Percentiles rank a stretch among this genome's conserved stretches.
Evolutionary conservation across 1,284 basidiomycete genomes (phyloP).

Genomic region (Ceraceosorus bombacis): DNA sequence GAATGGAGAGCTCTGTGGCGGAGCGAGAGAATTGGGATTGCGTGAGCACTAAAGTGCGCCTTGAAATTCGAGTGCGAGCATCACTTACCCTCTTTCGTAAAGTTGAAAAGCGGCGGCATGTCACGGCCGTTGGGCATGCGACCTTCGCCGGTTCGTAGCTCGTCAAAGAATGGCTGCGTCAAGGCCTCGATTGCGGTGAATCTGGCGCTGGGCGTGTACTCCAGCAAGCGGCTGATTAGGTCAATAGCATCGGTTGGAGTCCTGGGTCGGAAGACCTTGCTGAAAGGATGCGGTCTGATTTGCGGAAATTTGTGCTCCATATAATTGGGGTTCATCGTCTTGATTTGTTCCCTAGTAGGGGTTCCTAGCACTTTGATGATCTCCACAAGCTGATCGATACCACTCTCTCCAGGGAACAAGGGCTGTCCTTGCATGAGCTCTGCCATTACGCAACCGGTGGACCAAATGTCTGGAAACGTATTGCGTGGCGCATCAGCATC

Average conservation of each 20-base stretch:
- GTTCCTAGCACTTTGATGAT: conserved; percentile 99
- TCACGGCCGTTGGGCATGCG: conserved; percentile 95
- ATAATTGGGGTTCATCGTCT: conserved; percentile 99
- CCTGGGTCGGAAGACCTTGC: conserved; percentile 91
- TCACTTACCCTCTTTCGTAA: conserved; percentile 80
- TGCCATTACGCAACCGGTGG: conserved; percentile 99
- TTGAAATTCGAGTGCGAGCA: not conserved
- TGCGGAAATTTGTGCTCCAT: conserved; percentile 99
- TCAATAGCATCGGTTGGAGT: conserved; percentile 94
- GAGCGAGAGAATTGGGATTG: not conserved
- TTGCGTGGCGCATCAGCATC: not conserved
- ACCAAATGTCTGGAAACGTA: conserved; percentile 73
- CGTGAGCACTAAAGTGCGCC: not conserved
- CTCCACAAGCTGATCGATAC: conserved; percentile 98
- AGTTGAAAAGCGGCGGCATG: conserved; percentile 88
- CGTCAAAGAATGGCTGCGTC: conserved; percentile 90
- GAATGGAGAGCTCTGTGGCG: conserved; percentile 75
- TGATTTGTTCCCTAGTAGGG: conserved; percentile 97
- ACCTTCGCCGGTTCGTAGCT: conserved; percentile 69
- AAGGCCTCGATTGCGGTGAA: conserved; percentile 80
- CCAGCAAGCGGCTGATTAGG: conserved; percentile 83
- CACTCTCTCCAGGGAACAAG: conserved; percentile 96
- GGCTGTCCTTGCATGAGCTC: conserved; percentile 99
- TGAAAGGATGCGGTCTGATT: conserved; percentile 69
- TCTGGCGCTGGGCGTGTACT: conserved; percentile 91